Base-by-base conservation (phyloP, 306 rosid genomes). In the Macrotyloma uniflorum region DNA sequence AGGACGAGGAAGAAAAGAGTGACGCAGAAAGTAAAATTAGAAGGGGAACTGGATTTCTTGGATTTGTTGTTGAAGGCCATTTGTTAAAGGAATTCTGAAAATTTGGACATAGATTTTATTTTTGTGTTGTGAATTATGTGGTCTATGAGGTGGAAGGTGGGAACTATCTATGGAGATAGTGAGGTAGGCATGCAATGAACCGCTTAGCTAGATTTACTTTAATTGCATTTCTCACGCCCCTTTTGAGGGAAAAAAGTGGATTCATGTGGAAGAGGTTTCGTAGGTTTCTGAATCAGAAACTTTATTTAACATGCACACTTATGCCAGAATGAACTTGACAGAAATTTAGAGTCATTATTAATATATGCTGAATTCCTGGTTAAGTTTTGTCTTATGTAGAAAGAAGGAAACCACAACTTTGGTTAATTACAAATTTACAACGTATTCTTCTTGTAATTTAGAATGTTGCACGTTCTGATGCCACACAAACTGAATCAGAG, bases 1-100 rank as follows among this genome's bases (percentile, higher is more conserved):
- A 95, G 91, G 47, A 91, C 85, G 12, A 92, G 59, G 88, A 85
- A 92, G 87, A 89, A 88, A 53, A 95, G 93, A 42, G 88, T 88
- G 77, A 85, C 84, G 74, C 90, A 93, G 70, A 93, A 86, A 61
- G 68, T 84, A 75, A 71, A 80, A 14, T 90, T 84, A 72, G 84
- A 86, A 50, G 88, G 58, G 45, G 88, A 74, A 67, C 2, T 63
- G 20, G 47, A 24, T 75, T 85, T 93, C 75, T 86, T 95, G 54
- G 70, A 35, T 85, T 83, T 91, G 89, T 70, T 83, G 88, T 81
- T 88, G 61, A 75, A 61, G 67, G 94, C 98, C 98, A 95, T 94
- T 42, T 77, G 72, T 51, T 16, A 36, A 78, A 75, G 47, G 51
- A 78, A 1, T 58, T 74, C 50, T 73, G 74, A 75, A 46, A 26